Evolutionary conservation across 352 stramenopile species (phyloP), one percentile per base, ranked within the genome.

Genomic region (Phytophthora megakarya): DNA sequence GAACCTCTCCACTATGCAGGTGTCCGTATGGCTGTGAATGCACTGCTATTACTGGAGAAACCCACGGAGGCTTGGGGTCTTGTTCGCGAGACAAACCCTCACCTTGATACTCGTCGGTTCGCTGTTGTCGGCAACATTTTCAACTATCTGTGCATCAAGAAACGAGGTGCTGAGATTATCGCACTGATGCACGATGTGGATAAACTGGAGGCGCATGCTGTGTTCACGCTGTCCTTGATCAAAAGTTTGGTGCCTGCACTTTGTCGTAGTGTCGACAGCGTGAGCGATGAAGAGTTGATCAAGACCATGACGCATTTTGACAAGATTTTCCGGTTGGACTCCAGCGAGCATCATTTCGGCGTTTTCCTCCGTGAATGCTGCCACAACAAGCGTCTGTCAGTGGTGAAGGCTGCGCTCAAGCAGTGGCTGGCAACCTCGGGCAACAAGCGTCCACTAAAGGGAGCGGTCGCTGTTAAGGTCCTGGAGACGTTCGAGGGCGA

Each of bases 11-110:
- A 82, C 19, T 69, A 65, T 25, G 65, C 56, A 5, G 67, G 74
- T 30, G 58, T 89, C n/a, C 73, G 67, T 18, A 86, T 86, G 68
- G 76, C 57, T 28, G 75, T 80, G 28, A 89, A 91, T 61, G 80
- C 72, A 18, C 50, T 80, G 11, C 67, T 91, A 40, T 44, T 89
- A 18, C 67, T 85, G 23, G 68, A 84, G n/a, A 67, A 84, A 21
- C 73, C 68, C 2, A 58, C 49, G 0, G 58, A 73, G 16, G 82
- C 80, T 1, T 81, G 70, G 75, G 65, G 40, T 33, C 53, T 89
- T 25, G 63, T 88, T 47, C 61, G 70, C 12, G 48, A 68, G 38
- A 62, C 65, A 23, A 80, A 67, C 35, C 39, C 65, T 6, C 19
- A 58, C 15, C 55, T 74, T 21, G 66, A 79, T 18, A 21, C 55